These are phyloP conservation scores for Dioszegia crocea DNA, from an alignment of 768 basidiomycete genomes.

Conservation along the genomic window DNA sequence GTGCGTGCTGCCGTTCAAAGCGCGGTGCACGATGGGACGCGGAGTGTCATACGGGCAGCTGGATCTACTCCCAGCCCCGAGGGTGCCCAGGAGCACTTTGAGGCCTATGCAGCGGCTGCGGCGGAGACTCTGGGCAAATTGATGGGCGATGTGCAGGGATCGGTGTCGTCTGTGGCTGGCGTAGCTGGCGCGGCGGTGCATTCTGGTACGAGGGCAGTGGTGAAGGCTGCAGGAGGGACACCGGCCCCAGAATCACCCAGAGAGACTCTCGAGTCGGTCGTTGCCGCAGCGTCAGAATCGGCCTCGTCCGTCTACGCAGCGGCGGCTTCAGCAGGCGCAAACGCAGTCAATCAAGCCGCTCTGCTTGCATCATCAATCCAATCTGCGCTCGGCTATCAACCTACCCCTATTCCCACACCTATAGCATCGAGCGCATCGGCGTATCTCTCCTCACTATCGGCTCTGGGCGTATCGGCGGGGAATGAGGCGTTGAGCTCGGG, in stretches of 20 bases:
- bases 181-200: slow-evolving; percentile 27
- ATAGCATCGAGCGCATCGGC: slow-evolving; percentile 29
- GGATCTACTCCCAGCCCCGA: slow-evolving; percentile 37
- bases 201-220: slow-evolving; percentile 29
- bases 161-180: slow-evolving; percentile 15
- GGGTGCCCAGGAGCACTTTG: slow-evolving; percentile 21
- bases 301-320: slow-evolving; percentile 22
- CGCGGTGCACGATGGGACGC: slow-evolving; percentile 27
- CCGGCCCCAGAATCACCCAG: slow-evolving; percentile 32
- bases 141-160: not conserved
- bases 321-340: slow-evolving; percentile 15
- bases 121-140: slow-evolving; percentile 4
- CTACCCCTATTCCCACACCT: slow-evolving; percentile 13
- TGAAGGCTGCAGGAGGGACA: slow-evolving; percentile 31
- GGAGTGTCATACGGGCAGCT: slow-evolving; percentile 25
- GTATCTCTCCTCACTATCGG: slow-evolving; percentile 27
- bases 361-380: slow-evolving; percentile 19
- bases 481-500: slow-evolving; percentile 21
- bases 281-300: slow-evolving; percentile 15
- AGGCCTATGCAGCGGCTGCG: slow-evolving; percentile 1
- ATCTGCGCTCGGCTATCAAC: slow-evolving; percentile 13
- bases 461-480: slow-evolving; percentile 15
- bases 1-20: slow-evolving; percentile 1
- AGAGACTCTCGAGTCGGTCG: slow-evolving; percentile 35
- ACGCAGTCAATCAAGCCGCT: slow-evolving; percentile 16